These are phyloP conservation scores for Acer campestre DNA, from an alignment of 345 rosid genomes.

Conservation along the genomic window DNA sequence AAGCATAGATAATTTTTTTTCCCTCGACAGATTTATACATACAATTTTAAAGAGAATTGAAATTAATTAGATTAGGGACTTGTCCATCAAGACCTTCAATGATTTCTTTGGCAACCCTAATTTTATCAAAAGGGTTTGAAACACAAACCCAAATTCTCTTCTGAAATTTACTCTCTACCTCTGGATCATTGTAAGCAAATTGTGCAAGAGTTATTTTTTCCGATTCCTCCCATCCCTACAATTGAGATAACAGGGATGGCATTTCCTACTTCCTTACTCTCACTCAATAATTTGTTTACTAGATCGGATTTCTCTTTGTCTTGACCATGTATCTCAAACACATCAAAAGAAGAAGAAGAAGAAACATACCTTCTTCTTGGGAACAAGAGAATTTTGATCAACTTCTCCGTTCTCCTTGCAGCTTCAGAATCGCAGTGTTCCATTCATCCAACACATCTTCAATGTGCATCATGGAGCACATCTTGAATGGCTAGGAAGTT, in stretches of 20 bases:
- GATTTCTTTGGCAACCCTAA: neutral
- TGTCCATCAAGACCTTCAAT: neutral
- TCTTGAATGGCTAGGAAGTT: too few relatives aligned
- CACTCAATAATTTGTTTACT: neutral
- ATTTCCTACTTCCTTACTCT: neutral
- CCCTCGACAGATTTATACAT: neutral
- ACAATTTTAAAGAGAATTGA: neutral
- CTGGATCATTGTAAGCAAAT: neutral
- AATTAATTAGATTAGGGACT: neutral
- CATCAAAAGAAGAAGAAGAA: too few relatives aligned
- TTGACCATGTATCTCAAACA: too few relatives aligned
- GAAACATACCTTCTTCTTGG: too few relatives aligned
- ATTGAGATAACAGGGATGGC: neutral
- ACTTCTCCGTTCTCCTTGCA: too few relatives aligned
- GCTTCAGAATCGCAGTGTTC: too few relatives aligned
- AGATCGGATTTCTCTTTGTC: too few relatives aligned
- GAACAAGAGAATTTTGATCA: too few relatives aligned
- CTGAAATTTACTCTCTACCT: neutral
- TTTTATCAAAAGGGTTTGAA: neutral
- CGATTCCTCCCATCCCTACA: neutral
- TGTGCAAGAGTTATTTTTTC: neutral
- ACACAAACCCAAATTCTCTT: neutral
- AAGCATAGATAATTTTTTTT: too few relatives aligned
- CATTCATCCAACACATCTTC: too few relatives aligned
- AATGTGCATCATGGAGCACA: too few relatives aligned